Base-by-base conservation (phyloP, 2,329 filamentous ascomycete genomes). In the Penicillium freii region DNA sequence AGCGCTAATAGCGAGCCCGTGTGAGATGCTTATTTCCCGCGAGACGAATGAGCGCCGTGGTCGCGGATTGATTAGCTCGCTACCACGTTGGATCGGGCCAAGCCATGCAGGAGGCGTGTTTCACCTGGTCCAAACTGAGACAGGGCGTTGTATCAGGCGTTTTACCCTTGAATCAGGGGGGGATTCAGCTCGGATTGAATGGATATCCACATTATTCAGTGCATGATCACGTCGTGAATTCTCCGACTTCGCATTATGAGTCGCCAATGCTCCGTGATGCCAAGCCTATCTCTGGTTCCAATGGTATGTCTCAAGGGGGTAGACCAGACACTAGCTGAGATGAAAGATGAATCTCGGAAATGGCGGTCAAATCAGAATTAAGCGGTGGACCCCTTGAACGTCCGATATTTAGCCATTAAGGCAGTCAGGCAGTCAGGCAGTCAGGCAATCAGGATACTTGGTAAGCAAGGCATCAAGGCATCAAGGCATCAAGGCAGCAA, bases 21-120 rank as follows among this genome's bases (percentile, higher is more conserved):
- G 57, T 47, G 44, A 52, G 64, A 66, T 66, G 66, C 68, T 67
- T 68, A 65, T 69, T 67, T 67, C 39, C 31, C 43, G 25, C 29
- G 25, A 31, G 51, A 52, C 64, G 64, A 70, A 69, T 67, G 56
- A 68, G 55, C 43, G 54, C 49, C 31, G 23, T 27, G 44, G 64
- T 62, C 59, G 61, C 61, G 55, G 51, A 59, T 64, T 62, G 56
- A 65, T 61, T 62, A 59, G 54, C 39, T 62, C 58, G 61, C 50
- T 65, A 58, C 55, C 53, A 61, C 55, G 57, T 59, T 57, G 39
- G 38, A 36, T 34, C 40, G 36, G 39, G 49, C n/a, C 46, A 43
- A 53, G 33, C 54, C 29, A 51, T 31, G 56, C 45, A 49, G 56
- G 38, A 56, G 52, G 56, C 56, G 52, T 58, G 56, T 58, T 58